Evolutionary conservation across 768 basidiomycete species (phyloP), one percentile per base, ranked within the genome.

Genomic region (Kwoniella shandongensis): DNA sequence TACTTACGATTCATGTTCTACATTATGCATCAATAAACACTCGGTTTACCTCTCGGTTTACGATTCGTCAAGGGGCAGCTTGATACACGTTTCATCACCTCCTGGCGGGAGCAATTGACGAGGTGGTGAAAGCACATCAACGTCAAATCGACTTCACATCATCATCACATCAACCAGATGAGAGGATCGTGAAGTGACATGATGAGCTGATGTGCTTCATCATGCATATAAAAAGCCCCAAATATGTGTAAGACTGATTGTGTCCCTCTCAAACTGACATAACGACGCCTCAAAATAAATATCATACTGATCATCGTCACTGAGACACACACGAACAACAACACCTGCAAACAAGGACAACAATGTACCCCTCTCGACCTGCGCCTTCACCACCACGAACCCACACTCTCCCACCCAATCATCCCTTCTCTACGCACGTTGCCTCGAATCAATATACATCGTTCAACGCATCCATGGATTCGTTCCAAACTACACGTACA

Each of bases 361-460:
- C 40, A 18, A 54, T 49, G 51, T 60, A 54, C 39, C 51, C 59
- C 12, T 49, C 45, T 27, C 30, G 59, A 39, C 46, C 47, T 48
- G 59, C 59, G 40, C 53, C 58, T 27, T 48, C 53, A 3, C 53
- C 59, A 20, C 38, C 57, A 23, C 26, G 29, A 8, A 29, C 20
- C 23, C 20, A 40, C 8, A 36, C 39, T 0, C 29, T 60, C 7
- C 53, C 52, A 3, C 52, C 40, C 25, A 46, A 60, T 51, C 59
- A 60, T 35, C 59, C 59, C 36, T 60, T 60, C 27, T 52, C 59
- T n/a, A 60, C 59, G 11, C 54, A 53, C 26, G 13, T 20, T 4
- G 4, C 30, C 25, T 35, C 50, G 32, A 18, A 38, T 12, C 35
- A 18, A 48, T 51, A 54, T 44, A 15, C 59, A 40, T 18, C 47